Evolutionary conservation across 345 rosid genomes (phyloP).

Genomic region (Linum trigynum): DNA sequence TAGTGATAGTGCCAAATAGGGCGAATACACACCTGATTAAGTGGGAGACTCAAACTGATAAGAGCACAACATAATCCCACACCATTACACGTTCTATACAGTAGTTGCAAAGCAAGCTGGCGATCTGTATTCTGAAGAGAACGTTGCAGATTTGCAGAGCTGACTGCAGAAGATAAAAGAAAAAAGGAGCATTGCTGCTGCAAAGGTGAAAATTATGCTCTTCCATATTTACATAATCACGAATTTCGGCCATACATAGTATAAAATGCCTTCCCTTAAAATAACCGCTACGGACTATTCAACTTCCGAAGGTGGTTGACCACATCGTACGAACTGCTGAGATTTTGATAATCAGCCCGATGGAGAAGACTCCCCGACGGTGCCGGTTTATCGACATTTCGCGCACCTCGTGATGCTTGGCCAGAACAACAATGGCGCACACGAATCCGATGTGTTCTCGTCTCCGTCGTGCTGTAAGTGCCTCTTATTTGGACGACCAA

Average conservation of each 20-base stretch:
- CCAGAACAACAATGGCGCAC: constrained; percentile 70
- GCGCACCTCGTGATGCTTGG: constrained; percentile 29
- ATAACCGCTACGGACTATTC: constrained; percentile 46
- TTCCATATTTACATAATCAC: background rate
- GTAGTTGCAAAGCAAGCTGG: no score
- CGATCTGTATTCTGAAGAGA: no score
- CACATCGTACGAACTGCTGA: constrained; percentile 65
- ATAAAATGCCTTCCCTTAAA: background rate
- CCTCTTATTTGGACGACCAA: constrained; percentile 56
- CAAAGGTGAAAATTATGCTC: background rate
- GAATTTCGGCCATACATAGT: background rate
- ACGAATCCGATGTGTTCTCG: constrained; percentile 38
- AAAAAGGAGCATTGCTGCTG: background rate
- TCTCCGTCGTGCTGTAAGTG: constrained; percentile 48
- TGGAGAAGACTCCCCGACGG: constrained; percentile 45
- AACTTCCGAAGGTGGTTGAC: constrained; percentile 60
- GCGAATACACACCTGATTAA: no score
- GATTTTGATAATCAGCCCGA: constrained; percentile 61
- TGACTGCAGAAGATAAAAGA: no score
- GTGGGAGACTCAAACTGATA: no score
- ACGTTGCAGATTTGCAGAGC: background rate
- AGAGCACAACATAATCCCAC: no score
- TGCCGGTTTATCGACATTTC: background rate
- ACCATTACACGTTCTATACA: no score
- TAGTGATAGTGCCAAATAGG: no score